These are phyloP conservation scores for Blastobotrys elegans DNA, from an alignment of 1,139 yeast species.

Conservation along the genomic window DNA sequence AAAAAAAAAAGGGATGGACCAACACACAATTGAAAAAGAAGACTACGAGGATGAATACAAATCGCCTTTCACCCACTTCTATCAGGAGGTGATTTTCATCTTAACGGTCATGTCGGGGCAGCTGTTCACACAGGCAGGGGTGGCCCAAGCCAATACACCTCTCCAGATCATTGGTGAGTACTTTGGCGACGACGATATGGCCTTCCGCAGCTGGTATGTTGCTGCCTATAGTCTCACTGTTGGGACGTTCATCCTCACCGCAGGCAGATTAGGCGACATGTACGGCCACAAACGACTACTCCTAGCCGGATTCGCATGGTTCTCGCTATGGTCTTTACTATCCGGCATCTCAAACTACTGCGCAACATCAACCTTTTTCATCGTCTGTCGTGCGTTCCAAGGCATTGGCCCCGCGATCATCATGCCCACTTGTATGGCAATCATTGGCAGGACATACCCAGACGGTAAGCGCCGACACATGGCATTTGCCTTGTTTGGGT, in stretches of 20 bases:
- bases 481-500: conserved; percentile 49
- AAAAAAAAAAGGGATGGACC: neutral
- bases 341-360: conserved; percentile 49
- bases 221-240: conserved; percentile 56
- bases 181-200: conserved; percentile 38
- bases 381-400: conserved; percentile 51
- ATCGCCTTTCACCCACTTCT: conserved; percentile 2
- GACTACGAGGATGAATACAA: conserved; percentile 1
- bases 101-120: conserved; percentile 41
- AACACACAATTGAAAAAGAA: neutral
- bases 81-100: conserved; percentile 29
- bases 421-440: conserved; percentile 54
- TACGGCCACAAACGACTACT: conserved; percentile 51
- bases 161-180: conserved; percentile 37
- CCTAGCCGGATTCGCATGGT: conserved; percentile 46
- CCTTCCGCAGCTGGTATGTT: conserved; percentile 54
- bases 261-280: conserved; percentile 63
- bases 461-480: conserved; percentile 40
- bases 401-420: conserved; percentile 57
- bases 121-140: conserved; percentile 47
- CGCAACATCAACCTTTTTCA: conserved; percentile 42
- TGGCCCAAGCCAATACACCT: conserved; percentile 44
- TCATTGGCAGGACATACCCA: conserved; percentile 50
- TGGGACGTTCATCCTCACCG: conserved; percentile 56
- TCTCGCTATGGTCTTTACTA: conserved; percentile 46